phyloP scores from a whole-genome alignment of 345 rosid species.

The Microthlaspi erraticum region DNA sequence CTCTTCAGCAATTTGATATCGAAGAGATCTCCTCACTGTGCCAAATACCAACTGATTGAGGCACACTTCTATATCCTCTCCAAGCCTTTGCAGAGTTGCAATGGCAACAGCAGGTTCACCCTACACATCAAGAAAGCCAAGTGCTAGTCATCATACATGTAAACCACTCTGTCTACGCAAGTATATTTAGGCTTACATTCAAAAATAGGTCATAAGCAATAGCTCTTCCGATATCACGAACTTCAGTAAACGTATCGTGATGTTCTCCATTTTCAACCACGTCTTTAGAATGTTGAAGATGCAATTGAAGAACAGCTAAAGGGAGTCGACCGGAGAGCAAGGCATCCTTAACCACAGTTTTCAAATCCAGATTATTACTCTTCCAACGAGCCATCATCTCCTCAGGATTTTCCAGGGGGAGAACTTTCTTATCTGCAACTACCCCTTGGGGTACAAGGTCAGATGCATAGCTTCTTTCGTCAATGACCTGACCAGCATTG shows the following conservation, averaged over 20 bases:
- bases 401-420: constrained; percentile 86
- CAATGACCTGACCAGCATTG: constrained; percentile 47
- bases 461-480: constrained; percentile 58
- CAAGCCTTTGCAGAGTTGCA: constrained; percentile 88
- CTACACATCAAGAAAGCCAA: constrained; percentile 59
- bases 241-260: constrained; percentile 86
- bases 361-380: constrained; percentile 75
- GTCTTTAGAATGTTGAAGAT: constrained; percentile 83
- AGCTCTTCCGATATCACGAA: constrained; percentile 85
- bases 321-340: constrained; percentile 93
- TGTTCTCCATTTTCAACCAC: constrained; percentile 55
- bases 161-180: constrained; percentile 34
- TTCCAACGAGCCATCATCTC: constrained; percentile 99
- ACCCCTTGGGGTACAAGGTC: constrained; percentile 56
- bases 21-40: constrained; percentile 81
- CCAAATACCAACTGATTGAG: constrained; percentile 93
- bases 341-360: constrained; percentile 94
- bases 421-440: constrained; percentile 55
- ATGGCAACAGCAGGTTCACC: constrained; percentile 91
- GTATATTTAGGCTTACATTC: constrained; percentile 64
- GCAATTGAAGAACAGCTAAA: constrained; percentile 95
- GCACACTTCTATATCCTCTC: constrained; percentile 84
- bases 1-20: constrained; percentile 76
- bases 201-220: constrained; percentile 94
- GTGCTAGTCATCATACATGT: constrained; percentile 37